Evolutionary conservation across 192 early-diverging fungal genomes (phyloP).

Genomic region (Podila epicladia): DNA sequence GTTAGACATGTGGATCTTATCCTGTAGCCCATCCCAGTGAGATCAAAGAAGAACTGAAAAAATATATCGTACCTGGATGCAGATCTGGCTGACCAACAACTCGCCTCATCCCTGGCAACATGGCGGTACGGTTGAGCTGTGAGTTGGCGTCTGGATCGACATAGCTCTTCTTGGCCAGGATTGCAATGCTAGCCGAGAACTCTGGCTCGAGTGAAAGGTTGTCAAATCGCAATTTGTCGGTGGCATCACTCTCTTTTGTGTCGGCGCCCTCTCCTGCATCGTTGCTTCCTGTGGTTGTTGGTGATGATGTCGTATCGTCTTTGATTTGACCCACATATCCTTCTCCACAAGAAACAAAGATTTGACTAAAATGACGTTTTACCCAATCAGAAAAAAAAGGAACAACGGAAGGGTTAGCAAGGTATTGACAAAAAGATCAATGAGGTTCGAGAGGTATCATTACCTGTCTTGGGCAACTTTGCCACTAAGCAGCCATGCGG

Average conservation of each 20-base stretch:
- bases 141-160: conserved; percentile 56
- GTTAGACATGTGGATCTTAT: conserved; percentile 60
- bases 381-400: neutral
- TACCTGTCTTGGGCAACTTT: conserved; percentile 57
- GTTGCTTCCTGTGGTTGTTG: neutral
- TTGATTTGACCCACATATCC: conserved; percentile 55
- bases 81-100: conserved; percentile 66
- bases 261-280: neutral
- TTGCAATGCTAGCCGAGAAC: conserved; percentile 40
- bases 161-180: conserved; percentile 53
- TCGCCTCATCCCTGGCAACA: conserved; percentile 55
- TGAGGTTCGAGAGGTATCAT: neutral
- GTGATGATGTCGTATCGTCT: conserved; percentile 7
- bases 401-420: neutral
- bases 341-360: conserved; percentile 63
- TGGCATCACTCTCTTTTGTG: neutral
- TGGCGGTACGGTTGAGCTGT: conserved; percentile 57
- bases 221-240: neutral
- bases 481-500: conserved; percentile 21
- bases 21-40: conserved; percentile 34
- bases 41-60: neutral
- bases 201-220: conserved; percentile 6
- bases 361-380: conserved; percentile 9
- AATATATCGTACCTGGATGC: conserved; percentile 54
- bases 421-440: neutral